Percentiles rank a stretch among this genome's conserved stretches.
These are phyloP conservation scores for Fusarium floridanum DNA, from an alignment of 2,329 filamentous ascomycete species.

Conservation along the genomic window DNA sequence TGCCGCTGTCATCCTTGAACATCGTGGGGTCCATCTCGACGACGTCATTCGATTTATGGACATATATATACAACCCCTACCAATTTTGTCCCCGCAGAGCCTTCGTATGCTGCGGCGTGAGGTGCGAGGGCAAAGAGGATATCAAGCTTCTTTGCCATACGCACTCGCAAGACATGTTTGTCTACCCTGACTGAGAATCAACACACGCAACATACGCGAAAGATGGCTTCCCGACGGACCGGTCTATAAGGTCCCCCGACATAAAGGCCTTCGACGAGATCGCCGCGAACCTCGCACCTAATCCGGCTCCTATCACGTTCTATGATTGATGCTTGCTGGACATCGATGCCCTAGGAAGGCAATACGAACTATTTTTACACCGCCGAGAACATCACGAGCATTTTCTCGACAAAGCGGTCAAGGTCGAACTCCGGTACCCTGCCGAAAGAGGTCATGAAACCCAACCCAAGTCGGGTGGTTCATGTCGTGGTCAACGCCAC, in stretches of 20 bases:
- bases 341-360: not conserved
- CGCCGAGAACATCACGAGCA: not conserved
- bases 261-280: too few species aligned
- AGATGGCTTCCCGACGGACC: too few species aligned
- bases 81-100: not conserved
- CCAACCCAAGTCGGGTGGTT: not conserved
- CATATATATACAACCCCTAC: not conserved
- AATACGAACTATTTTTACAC: not conserved
- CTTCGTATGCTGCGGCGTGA: too few species aligned
- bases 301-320: too few species aligned
- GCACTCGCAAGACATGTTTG: not conserved
- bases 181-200: too few species aligned
- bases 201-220: too few species aligned
- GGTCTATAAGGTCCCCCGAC: too few species aligned
- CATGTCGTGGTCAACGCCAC: not conserved
- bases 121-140: not conserved
- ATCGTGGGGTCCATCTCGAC: not conserved
- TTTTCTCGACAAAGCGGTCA: not conserved
- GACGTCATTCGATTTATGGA: not conserved
- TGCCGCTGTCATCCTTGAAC: too few species aligned
- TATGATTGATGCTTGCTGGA: not conserved
- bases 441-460: too few species aligned
- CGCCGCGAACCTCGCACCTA: too few species aligned
- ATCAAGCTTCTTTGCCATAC: not conserved
- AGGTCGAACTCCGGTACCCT: not conserved